Percentiles rank a stretch among this genome's conserved stretches.
Evolutionary conservation across 345 rosid species (phyloP).

Genomic region (Erucastrum elatum): DNA sequence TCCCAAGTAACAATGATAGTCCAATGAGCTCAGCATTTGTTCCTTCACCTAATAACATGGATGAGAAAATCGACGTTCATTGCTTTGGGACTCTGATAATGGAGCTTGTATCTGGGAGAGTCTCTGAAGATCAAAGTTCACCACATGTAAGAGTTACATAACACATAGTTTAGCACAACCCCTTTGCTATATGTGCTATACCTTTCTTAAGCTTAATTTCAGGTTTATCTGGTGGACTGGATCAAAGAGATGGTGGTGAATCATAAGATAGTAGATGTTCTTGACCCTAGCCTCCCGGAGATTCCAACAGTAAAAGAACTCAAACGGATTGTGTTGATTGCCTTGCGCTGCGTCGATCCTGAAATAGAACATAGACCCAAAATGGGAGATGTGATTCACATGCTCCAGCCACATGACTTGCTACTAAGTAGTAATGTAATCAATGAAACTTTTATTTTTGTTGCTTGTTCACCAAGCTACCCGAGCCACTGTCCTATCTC

Average conservation of each 20-base stretch:
- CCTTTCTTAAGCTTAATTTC: conserved; percentile 12
- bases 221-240: conserved; percentile 66
- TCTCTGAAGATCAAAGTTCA: conserved; percentile 51
- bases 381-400: conserved; percentile 74
- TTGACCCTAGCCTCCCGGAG: conserved; percentile 61
- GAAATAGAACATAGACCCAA: conserved; percentile 60
- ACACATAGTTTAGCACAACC: background rate
- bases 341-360: conserved; percentile 69
- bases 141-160: conserved; percentile 43
- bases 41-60: conserved; percentile 28
- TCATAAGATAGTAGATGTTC: conserved; percentile 45
- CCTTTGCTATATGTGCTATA: background rate
- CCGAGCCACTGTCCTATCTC: background rate
- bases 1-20: conserved; percentile 31
- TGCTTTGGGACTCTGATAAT: conserved; percentile 69
- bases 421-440: conserved; percentile 53
- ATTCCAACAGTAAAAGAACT: conserved; percentile 59
- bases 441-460: conserved; percentile 22
- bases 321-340: conserved; percentile 59
- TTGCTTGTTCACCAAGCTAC: background rate
- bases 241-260: conserved; percentile 63
- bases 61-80: conserved; percentile 56
- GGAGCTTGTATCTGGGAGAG: conserved; percentile 71
- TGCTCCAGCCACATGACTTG: conserved; percentile 74
- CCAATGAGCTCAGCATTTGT: background rate